Percentiles rank a stretch among this genome's conserved stretches.
These are phyloP conservation scores for Asterochloris sp. DNA, from an alignment of 139 green algal genomes.

Conservation along the genomic window DNA sequence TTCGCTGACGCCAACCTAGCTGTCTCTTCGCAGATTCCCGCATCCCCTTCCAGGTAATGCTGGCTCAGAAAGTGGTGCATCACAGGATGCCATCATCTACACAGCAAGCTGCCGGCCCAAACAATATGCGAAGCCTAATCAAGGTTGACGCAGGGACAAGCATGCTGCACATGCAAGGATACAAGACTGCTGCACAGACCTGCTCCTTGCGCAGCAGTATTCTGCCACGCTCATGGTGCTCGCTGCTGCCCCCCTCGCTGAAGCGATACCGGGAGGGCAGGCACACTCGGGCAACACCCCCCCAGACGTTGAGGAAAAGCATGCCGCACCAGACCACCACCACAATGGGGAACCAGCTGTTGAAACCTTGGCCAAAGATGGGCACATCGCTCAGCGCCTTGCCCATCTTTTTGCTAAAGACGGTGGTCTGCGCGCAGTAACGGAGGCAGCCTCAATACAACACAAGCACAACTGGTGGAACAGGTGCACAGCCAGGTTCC, in stretches of 20 bases:
- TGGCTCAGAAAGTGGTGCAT: too few relatives aligned
- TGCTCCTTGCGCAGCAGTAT: slow-evolving; percentile 25
- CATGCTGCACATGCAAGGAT: not conserved
- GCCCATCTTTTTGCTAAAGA: slow-evolving; percentile 75
- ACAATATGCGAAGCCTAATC: not conserved
- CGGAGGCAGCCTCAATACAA: not conserved
- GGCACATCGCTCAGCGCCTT: slow-evolving; percentile 69
- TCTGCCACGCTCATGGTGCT: slow-evolving; percentile 20
- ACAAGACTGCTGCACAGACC: not conserved
- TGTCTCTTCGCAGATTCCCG: too few relatives aligned
- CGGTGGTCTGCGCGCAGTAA: slow-evolving; percentile 30
- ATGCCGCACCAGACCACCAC: slow-evolving; percentile 50
- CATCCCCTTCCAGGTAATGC: too few relatives aligned
- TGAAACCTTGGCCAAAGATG: slow-evolving; percentile 63
- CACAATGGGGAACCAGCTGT: slow-evolving; percentile 78
- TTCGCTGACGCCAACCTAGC: too few relatives aligned
- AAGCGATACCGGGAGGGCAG: slow-evolving; percentile 17
- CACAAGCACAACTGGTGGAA: not conserved
- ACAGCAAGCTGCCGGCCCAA: not conserved
- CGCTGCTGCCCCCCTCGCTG: slow-evolving; percentile 7
- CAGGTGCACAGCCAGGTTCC: not conserved
- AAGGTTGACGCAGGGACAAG: not conserved
- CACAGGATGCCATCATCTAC: not conserved
- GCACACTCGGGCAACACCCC: not conserved
- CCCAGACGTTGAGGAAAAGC: slow-evolving; percentile 26